Evolutionary conservation across 345 rosid genomes (phyloP).

Genomic region (Corchorus capsularis): DNA sequence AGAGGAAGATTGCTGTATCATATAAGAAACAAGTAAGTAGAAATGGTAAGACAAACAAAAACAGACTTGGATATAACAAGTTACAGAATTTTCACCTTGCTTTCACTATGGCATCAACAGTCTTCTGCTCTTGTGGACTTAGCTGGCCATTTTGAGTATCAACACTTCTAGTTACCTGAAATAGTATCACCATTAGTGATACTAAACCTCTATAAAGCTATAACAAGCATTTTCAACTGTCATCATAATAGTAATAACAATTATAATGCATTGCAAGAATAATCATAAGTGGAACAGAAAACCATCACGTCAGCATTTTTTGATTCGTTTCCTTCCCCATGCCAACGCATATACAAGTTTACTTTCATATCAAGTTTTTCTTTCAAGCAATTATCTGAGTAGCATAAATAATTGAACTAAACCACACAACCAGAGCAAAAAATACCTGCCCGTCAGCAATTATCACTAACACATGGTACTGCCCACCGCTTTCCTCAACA

Average conservation of each 20-base stretch:
- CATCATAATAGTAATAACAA: neutral
- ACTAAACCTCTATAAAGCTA: neutral
- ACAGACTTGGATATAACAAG: neutral
- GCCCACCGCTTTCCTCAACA: constrained; percentile 90
- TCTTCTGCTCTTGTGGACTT: constrained; percentile 94
- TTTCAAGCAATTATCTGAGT: neutral
- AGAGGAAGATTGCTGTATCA: constrained; percentile 70
- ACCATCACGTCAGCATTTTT: constrained; percentile 1
- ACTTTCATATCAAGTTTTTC: neutral
- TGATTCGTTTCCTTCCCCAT: neutral
- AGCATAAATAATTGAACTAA: neutral
- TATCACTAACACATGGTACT: constrained; percentile 90
- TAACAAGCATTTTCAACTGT: neutral
- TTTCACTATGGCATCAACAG: constrained; percentile 87
- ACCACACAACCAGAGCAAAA: neutral
- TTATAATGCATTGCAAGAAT: constrained; percentile 6
- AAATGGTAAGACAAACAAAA: neutral
- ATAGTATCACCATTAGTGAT: constrained; percentile 11
- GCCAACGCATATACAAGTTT: neutral
- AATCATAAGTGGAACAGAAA: neutral
- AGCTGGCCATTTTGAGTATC: constrained; percentile 69
- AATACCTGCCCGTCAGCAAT: constrained; percentile 98
- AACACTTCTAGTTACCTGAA: constrained; percentile 89
- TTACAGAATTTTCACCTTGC: constrained; percentile 60
- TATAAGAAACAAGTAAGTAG: constrained; percentile 25